A percentile compares a stretch with the other conserved stretches of the same genome.
phyloP scores from a whole-genome alignment of 2,329 filamentous ascomycete genomes.

The Fusarium anguioides region DNA sequence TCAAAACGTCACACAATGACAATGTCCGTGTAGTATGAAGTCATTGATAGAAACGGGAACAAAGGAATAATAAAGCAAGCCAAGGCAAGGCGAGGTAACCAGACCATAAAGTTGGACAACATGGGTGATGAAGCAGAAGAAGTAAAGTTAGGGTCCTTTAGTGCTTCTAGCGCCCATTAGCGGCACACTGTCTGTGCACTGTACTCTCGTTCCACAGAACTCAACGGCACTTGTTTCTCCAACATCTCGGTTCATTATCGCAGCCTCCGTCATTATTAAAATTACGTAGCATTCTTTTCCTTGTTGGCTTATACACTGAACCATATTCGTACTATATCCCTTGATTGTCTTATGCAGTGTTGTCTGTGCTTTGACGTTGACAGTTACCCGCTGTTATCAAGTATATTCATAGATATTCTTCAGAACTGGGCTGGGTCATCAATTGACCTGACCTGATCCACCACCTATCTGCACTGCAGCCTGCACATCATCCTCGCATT shows the following conservation, averaged over 20 bases:
- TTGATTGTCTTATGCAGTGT: slow-evolving; percentile 4
- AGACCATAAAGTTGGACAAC: too few species aligned
- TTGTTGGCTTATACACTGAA: slow-evolving; percentile 2
- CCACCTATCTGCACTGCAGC: slow-evolving; percentile 10
- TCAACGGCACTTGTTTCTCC: slow-evolving; percentile 42
- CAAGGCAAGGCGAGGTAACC: background rate
- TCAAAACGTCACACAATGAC: slow-evolving; percentile 11
- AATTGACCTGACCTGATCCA: slow-evolving; percentile 20
- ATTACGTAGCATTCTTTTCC: slow-evolving; percentile 38
- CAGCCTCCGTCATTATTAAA: slow-evolving; percentile 29
- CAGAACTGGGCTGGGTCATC: background rate
- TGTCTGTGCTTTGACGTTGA: background rate
- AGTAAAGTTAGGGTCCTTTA: background rate
- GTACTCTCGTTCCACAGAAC: slow-evolving; percentile 29
- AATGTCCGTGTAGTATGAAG: slow-evolving; percentile 10
- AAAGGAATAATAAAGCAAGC: background rate
- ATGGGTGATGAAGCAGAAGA: too few species aligned
- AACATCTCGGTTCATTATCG: slow-evolving; percentile 40
- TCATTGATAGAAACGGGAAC: slow-evolving; percentile 1
- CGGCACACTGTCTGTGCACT: slow-evolving; percentile 35
- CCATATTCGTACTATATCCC: background rate
- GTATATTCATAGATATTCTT: background rate
- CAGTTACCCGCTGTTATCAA: background rate
- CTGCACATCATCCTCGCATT: slow-evolving; percentile 34
- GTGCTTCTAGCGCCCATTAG: slow-evolving; percentile 23